These are phyloP conservation scores for Leccinum incarnatum DNA, from an alignment of 768 basidiomycete genomes.

Conservation along the genomic window DNA sequence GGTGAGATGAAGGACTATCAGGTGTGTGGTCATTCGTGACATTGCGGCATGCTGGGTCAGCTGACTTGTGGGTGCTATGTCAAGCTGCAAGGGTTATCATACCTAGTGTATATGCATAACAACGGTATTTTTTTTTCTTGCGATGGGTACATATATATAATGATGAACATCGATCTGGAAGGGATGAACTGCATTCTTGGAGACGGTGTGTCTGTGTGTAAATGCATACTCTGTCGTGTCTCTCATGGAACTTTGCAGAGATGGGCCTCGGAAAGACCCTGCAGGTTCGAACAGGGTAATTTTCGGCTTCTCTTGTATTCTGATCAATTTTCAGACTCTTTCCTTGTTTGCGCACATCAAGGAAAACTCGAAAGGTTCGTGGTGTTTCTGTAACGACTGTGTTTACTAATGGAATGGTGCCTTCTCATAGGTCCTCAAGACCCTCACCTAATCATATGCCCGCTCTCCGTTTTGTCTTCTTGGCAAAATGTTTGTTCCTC, in stretches of 20 bases:
- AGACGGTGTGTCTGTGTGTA: constrained; percentile 46
- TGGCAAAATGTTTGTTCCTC: constrained; percentile 45
- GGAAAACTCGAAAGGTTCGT: constrained; percentile 46
- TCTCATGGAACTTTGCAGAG: constrained; percentile 28
- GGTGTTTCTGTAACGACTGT: background rate
- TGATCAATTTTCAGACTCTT: constrained; percentile 40
- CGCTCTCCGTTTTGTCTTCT: constrained; percentile 61
- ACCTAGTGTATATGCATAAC: constrained; percentile 62
- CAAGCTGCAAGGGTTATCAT: constrained; percentile 61
- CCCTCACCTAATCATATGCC: constrained; percentile 72
- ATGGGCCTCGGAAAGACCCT: constrained; percentile 69
- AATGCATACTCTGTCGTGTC: background rate
- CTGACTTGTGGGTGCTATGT: background rate
- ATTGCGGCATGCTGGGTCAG: background rate
- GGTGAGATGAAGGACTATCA: constrained; percentile 76
- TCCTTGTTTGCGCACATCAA: constrained; percentile 67
- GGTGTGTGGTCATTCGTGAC: constrained; percentile 29
- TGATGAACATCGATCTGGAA: constrained; percentile 17
- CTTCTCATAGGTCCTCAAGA: constrained; percentile 37
- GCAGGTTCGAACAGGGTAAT: constrained; percentile 36
- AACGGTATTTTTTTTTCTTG: constrained; percentile 45
- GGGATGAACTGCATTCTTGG: constrained; percentile 72
- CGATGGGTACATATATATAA: background rate
- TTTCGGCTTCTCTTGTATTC: background rate
- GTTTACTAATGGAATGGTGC: background rate